Evolutionary conservation across 2,329 filamentous ascomycete species (phyloP).

Genomic region (Lanzia echinophila): DNA sequence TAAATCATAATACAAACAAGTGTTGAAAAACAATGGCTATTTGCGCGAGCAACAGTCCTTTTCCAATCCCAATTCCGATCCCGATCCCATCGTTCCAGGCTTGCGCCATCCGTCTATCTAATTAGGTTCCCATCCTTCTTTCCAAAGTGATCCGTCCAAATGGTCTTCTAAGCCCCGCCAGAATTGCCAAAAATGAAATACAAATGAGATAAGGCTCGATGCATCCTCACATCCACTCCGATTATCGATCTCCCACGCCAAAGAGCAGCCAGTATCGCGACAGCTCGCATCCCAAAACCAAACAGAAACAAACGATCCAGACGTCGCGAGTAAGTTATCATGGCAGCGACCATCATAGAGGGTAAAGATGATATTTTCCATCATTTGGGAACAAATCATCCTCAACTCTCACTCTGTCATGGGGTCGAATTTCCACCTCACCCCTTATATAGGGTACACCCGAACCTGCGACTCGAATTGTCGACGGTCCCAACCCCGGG

Average conservation of each 20-base stretch:
- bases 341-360: background rate
- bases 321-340: no score
- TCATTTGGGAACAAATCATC: slow-evolving; percentile 16
- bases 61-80: background rate
- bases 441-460: slow-evolving; percentile 5
- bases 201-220: background rate
- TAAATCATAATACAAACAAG: no score
- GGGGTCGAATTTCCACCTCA: background rate
- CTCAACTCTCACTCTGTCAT: background rate
- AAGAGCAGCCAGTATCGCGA: no score
- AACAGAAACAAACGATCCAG: background rate
- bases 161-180: background rate
- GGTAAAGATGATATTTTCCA: slow-evolving; percentile 24
- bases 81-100: background rate
- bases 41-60: no score
- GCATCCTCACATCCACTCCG: background rate
- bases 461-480: background rate
- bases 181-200: background rate
- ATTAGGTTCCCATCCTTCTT: background rate
- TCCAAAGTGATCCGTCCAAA: background rate
- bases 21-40: no score
- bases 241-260: background rate
- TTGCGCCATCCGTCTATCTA: slow-evolving; percentile 4
- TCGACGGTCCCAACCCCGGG: background rate
- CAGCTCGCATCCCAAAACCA: background rate